These are phyloP conservation scores for Stagonosporopsis tanaceti DNA, from an alignment of 2,329 filamentous ascomycete genomes.

Conservation along the genomic window DNA sequence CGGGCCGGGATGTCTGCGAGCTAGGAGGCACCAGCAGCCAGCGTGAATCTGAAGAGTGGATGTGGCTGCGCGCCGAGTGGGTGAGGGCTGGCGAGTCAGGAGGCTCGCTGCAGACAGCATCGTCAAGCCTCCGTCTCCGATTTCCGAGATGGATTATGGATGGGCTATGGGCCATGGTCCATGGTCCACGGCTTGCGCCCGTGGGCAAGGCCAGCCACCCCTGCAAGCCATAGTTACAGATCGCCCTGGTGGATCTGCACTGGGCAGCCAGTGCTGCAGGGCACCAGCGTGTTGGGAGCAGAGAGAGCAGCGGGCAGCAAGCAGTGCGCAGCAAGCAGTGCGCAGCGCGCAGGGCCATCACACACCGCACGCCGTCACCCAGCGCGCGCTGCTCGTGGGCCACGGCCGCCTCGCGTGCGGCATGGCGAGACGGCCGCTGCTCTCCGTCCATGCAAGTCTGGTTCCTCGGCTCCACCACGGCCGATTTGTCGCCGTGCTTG, in stretches of 20 bases:
- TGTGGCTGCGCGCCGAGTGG: constrained; percentile 47
- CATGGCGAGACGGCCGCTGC: neutral
- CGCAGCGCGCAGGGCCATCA: neutral
- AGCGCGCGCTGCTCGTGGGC: constrained; percentile 9
- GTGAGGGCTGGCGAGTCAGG: constrained; percentile 35
- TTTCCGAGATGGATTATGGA: constrained; percentile 40
- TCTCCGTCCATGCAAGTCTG: constrained; percentile 9
- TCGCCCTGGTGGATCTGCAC: constrained; percentile 48
- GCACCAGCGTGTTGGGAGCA: constrained; percentile 27
- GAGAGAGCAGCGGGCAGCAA: neutral
- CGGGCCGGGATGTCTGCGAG: constrained; percentile 26
- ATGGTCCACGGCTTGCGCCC: neutral
- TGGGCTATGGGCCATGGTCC: neutral
- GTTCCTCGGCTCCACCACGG: constrained; percentile 31
- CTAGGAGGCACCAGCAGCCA: constrained; percentile 32
- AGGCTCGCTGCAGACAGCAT: constrained; percentile 28
- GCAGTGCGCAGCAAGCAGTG: too few relatives aligned
- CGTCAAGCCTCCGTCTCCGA: constrained; percentile 43
- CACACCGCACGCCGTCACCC: neutral
- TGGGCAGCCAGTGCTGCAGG: constrained; percentile 46
- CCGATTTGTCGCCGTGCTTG: constrained; percentile 29
- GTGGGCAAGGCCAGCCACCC: constrained; percentile 43
- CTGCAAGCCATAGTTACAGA: constrained; percentile 49
- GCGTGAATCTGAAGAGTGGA: constrained; percentile 39
- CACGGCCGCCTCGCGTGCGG: too few relatives aligned